Evolutionary conservation across 257 asterid species (phyloP), one percentile per base, ranked within the genome.

Genomic region (Handroanthus guayacan): DNA sequence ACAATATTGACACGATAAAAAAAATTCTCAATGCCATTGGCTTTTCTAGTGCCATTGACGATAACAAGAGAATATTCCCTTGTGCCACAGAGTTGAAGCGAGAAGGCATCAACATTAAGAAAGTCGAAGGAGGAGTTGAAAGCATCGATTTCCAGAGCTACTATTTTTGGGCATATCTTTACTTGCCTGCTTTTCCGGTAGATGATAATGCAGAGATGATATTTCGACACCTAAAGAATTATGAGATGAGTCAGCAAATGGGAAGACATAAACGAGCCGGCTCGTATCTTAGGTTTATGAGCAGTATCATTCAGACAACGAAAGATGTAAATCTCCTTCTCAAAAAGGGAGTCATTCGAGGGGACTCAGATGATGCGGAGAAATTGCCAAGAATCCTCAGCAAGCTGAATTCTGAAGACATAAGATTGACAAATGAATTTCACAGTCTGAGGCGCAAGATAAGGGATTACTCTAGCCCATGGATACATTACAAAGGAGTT

Each of bases 281-380:
- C 52, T 64, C 79, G 1, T 75, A 75, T 11, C 57, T 75, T 20
- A 7, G 57, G 73, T 9, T 65, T 6, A 75, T 75, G 79, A 65
- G 74, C 3, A 74, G 55, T 41, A 13, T 75, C 1, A n/a, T 54
- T 18, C 79, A 75, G 57, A 52, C 74, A n/a, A 20, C 55, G 1
- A 20, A 44, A 18, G 79, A 65, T 55, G 67, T 18, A 25, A 62
- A 20, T 4, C 55, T 75, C 20, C 58, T 75, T 2, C n/a, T 11
- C 11, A 20, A 41, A 2, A 34, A 25, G 3, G 79, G 67, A 39
- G 36, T 75, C 58, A 20, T 75, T 45, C 14, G 11, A 44, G 80
- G 67, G 11, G 2, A 56, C 8, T 12, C 66, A 0, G 25, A 31
- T 14, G 45, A 43, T 36, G 61, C 6, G 4, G 75, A 68, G 14